A percentile compares a stretch with the other conserved stretches of the same genome.
These are phyloP conservation scores for Penicillium janthinellum DNA, from an alignment of 2,329 filamentous ascomycete species.

Conservation along the genomic window DNA sequence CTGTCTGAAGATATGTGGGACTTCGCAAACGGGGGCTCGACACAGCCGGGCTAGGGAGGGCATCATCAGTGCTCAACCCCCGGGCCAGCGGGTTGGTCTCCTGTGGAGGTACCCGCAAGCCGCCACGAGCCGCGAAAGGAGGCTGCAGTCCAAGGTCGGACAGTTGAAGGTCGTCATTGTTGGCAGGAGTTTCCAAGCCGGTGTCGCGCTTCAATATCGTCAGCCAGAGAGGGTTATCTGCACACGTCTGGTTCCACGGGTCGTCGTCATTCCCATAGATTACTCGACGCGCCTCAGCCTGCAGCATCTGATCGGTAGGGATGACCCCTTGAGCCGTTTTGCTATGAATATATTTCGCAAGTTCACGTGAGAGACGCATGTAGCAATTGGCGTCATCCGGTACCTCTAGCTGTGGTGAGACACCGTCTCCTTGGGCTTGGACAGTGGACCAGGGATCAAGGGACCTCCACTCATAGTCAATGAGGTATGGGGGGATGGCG, in stretches of 20 bases:
- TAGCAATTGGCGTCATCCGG: constrained; percentile 46
- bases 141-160: constrained; percentile 46
- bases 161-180: constrained; percentile 38
- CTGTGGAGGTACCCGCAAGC: constrained; percentile 36
- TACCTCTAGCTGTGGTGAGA: constrained; percentile 24
- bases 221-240: constrained; percentile 51
- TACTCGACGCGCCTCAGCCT: constrained; percentile 38
- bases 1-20: constrained; percentile 32
- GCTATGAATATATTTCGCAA: constrained; percentile 42
- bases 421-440: constrained; percentile 17
- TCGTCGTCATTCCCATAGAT: constrained; percentile 40
- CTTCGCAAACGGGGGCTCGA: constrained; percentile 38
- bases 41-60: constrained; percentile 29
- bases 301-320: constrained; percentile 42
- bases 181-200: constrained; percentile 38
- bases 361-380: constrained; percentile 42
- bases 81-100: constrained; percentile 36
- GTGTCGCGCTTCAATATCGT: constrained; percentile 48
- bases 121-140: constrained; percentile 45
- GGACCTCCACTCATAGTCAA: constrained; percentile 35
- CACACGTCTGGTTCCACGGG: constrained; percentile 48
- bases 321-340: constrained; percentile 36
- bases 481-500: constrained; percentile 41
- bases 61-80: constrained; percentile 26
- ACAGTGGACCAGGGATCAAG: constrained; percentile 37